These are phyloP conservation scores for Bonnemaisonia californica DNA, from an alignment of 31 red algal genomes.

Conservation along the genomic window DNA sequence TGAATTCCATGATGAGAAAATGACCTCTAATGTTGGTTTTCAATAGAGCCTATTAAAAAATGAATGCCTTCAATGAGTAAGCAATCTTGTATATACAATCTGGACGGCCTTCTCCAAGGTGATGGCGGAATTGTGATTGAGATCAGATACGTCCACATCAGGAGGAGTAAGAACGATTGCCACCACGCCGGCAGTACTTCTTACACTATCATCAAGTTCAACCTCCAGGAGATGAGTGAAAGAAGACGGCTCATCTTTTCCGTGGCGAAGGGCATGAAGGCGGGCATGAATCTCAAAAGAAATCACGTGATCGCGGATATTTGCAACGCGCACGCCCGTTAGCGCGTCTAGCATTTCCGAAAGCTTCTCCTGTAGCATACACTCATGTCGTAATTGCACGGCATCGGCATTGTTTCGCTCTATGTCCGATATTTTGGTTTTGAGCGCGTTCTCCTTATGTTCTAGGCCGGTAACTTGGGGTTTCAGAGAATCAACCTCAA, in stretches of 20 bases:
- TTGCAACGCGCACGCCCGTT: conserved; percentile 17
- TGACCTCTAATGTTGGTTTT: too few species aligned
- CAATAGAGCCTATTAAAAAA: conserved; percentile 1
- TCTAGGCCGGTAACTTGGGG: not conserved
- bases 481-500: not conserved
- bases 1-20: too few species aligned
- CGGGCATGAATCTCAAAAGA: conserved; percentile 37
- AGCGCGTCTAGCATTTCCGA: conserved; percentile 1
- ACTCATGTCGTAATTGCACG: not conserved
- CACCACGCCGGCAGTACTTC: not conserved
- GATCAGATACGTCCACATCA: conserved; percentile 5
- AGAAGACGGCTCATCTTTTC: not conserved
- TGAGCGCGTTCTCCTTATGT: not conserved
- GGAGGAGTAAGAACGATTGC: not conserved
- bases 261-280: not conserved
- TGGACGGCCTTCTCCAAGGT: not conserved
- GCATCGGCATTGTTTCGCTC: not conserved
- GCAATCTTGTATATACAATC: conserved; percentile 10
- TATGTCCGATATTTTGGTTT: not conserved
- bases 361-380: not conserved
- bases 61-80: not conserved
- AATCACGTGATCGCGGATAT: conserved; percentile 17
- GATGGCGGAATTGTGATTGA: not conserved
- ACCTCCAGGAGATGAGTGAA: not conserved
- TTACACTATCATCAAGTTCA: not conserved